Evolutionary conservation across 768 basidiomycete genomes (phyloP).

Genomic region (Neoboletus brunneissimus): DNA sequence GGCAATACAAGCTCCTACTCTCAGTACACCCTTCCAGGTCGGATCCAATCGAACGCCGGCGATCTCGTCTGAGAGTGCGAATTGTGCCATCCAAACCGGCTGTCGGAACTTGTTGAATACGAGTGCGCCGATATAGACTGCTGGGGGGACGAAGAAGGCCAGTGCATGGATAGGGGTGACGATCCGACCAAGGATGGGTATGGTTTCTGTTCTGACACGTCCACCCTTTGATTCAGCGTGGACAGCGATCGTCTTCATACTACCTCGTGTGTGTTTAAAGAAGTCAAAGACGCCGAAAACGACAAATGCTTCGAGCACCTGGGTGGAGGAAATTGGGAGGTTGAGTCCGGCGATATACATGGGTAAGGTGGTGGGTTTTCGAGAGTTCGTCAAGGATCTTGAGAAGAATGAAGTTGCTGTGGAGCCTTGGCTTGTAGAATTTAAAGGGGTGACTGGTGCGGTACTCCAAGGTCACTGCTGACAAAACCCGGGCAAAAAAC

Average conservation of each 20-base stretch:
- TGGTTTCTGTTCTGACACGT: slow-evolving; percentile 2
- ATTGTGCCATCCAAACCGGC: slow-evolving; percentile 26
- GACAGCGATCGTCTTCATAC: background rate
- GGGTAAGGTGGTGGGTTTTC: background rate
- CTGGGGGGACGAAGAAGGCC: slow-evolving; percentile 13
- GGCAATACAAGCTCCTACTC: slow-evolving; percentile 15
- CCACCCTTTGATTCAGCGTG: slow-evolving; percentile 13
- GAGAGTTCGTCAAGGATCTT: background rate
- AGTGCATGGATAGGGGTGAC: slow-evolving; percentile 18
- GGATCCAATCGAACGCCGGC: background rate
- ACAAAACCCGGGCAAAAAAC: background rate
- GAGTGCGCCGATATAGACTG: slow-evolving; percentile 21
- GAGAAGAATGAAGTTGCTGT: background rate
- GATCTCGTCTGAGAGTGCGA: slow-evolving; percentile 10
- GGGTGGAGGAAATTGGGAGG: background rate
- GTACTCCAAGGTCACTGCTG: background rate
- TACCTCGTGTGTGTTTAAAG: background rate
- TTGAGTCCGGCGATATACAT: slow-evolving; percentile 8
- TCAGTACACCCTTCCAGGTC: slow-evolving; percentile 11
- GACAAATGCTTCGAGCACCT: slow-evolving; percentile 7
- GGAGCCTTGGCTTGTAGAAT: background rate
- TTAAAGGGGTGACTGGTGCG: background rate
- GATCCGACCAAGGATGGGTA: slow-evolving; percentile 16
- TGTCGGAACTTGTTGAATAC: slow-evolving; percentile 22
- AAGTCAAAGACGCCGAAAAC: slow-evolving; percentile 4